Base-by-base conservation (phyloP, 2,329 filamentous ascomycete genomes). In the Colletotrichum magnum region DNA sequence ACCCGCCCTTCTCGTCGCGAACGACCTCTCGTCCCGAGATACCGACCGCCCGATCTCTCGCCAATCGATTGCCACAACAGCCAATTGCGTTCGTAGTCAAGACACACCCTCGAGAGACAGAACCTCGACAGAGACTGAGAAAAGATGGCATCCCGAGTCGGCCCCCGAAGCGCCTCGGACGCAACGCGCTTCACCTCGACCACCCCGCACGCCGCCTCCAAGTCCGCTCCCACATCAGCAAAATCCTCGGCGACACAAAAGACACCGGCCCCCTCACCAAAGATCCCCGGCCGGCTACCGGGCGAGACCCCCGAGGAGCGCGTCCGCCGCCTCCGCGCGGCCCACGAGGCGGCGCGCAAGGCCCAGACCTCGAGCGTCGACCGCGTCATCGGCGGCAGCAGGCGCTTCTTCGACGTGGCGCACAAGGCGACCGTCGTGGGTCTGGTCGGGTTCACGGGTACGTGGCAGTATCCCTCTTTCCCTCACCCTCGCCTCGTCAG, bases 111-210 rank as follows among this genome's bases (percentile, higher is more conserved):
- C 28, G 21, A 24, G 21, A 32, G 28, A 2, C 28, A 32, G 21
- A 9, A 7, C 7, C 1, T 32, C 28, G 28, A 21, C 41, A 50
- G 28, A 32, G 32, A 36, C n/a, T 47, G 10, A 18, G 24, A 36
- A 18, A 16, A 69, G 74, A 85, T 84, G 82, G 79, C 80, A 65
- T 80, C 80, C 41, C 79, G 79, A 73, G 80, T 84, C 52, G 83
- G 83, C 72, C 87, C 92, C 70, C 91, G 92, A 78, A 93, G 89
- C 82, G 90, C 93, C 78, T 89, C 89, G 75, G 93, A 95, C 79
- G 93, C 93, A 73, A 96, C 93, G 75, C 91, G 93, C 77, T 96
- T 84, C 78, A 84, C 82, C 43, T 84, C 82, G 64, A 84, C 82
- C 67, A 82, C 83, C 68, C 82, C 83, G 60, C 92, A 94, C 81